These are phyloP conservation scores for Mycena olivaceomarginata DNA, from an alignment of 768 basidiomycete genomes.

Conservation along the genomic window DNA sequence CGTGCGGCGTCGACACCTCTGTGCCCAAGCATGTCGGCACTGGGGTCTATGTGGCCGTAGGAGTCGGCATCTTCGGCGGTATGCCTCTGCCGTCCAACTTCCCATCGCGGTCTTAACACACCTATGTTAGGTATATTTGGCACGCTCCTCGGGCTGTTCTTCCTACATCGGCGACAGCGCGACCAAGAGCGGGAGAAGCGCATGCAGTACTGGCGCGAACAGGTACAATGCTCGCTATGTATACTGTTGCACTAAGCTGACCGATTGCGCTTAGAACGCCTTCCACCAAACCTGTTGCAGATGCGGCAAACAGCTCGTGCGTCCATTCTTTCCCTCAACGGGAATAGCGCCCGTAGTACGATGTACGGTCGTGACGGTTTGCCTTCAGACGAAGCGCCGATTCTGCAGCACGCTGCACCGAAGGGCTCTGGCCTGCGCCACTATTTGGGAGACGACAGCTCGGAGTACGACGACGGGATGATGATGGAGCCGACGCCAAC, in stretches of 20 bases:
- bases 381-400: constrained; percentile 74
- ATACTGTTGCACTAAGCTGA: constrained; percentile 4
- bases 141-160: constrained; percentile 80
- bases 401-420: constrained; percentile 67
- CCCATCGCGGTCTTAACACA: neutral
- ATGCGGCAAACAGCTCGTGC: constrained; percentile 86
- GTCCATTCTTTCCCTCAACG: constrained; percentile 76
- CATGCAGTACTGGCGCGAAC: constrained; percentile 93
- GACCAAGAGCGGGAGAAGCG: constrained; percentile 89
- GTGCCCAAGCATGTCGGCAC: constrained; percentile 76
- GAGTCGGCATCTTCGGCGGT: constrained; percentile 85
- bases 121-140: constrained; percentile 79
- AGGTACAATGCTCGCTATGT: constrained; percentile 63
- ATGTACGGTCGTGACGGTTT: constrained; percentile 69
- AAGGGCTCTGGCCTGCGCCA: constrained; percentile 76
- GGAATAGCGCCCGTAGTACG: constrained; percentile 68
- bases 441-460: constrained; percentile 70
- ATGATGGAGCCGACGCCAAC: constrained; percentile 62
- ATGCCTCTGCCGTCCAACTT: constrained; percentile 46
- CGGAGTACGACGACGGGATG: constrained; percentile 70
- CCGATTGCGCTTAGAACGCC: constrained; percentile 69
- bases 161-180: constrained; percentile 83
- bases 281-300: constrained; percentile 88
- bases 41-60: constrained; percentile 86
- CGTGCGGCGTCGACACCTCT: constrained; percentile 79